phyloP scores from a whole-genome alignment of 306 rosid species.

The Medicago ruthenica region DNA sequence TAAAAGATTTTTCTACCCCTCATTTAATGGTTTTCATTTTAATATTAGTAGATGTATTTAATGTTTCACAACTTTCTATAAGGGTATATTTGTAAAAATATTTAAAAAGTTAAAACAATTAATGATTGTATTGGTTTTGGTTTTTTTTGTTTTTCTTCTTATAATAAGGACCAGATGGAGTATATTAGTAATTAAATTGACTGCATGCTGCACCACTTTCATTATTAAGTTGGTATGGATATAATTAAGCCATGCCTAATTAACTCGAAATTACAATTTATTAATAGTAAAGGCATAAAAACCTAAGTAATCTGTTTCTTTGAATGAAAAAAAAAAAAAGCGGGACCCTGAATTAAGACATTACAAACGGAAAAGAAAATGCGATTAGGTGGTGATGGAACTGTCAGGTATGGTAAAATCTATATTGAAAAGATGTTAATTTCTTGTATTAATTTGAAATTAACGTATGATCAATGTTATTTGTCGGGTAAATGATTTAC shows the following conservation, averaged over 20 bases:
- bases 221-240: constrained; percentile 16
- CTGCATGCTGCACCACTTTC: constrained; percentile 32
- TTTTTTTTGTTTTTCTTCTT: no score
- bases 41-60: no score
- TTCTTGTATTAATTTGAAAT: not conserved
- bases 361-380: constrained; percentile 11
- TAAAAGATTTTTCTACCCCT: no score
- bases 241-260: not conserved
- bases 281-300: not conserved
- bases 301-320: not conserved
- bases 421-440: not conserved
- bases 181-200: not conserved
- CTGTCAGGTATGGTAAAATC: not conserved
- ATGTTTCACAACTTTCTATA: no score
- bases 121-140: no score
- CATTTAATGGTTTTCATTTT: no score
- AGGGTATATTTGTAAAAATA: no score
- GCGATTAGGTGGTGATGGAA: constrained; percentile 7
- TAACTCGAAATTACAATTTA: not conserved
- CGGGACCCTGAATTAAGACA: not conserved
- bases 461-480: not conserved
- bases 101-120: no score
- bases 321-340: not conserved
- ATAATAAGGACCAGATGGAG: no score
- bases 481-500: not conserved